These are phyloP conservation scores for Eremomyces bilateralis DNA, from an alignment of 495 filamentous ascomycete species.

Conservation along the genomic window DNA sequence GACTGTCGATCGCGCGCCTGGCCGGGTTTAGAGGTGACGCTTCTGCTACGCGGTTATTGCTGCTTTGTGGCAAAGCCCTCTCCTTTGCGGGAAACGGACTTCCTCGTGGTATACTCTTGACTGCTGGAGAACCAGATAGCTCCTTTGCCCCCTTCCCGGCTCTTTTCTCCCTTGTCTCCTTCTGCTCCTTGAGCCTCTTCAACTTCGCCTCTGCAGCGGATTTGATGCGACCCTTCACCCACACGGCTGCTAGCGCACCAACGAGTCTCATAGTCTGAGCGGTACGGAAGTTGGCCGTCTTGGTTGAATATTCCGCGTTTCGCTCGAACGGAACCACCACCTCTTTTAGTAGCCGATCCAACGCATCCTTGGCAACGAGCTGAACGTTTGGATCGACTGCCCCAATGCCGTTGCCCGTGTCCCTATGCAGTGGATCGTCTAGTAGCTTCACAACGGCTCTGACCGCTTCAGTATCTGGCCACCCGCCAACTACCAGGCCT, in stretches of 20 bases:
- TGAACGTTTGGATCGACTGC: conserved; percentile 12
- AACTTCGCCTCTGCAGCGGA: conserved; percentile 7
- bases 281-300: conserved; percentile 11
- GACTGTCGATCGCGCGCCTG: no score
- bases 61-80: no score
- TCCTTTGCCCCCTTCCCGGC: background rate
- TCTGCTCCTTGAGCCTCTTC: background rate
- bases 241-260: conserved; percentile 5
- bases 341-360: conserved; percentile 8
- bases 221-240: no score
- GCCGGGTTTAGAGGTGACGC: no score
- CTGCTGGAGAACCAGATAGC: background rate
- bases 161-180: background rate
- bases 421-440: conserved; percentile 15
- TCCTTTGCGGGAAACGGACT: background rate
- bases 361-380: conserved; percentile 8
- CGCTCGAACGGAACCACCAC: conserved; percentile 12
- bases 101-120: background rate
- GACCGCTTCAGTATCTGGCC: no score
- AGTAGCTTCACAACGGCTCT: conserved; percentile 12
- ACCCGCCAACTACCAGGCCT: no score
- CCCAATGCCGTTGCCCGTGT: conserved; percentile 12
- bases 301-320: conserved; percentile 15
- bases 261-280: conserved; percentile 18
- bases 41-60: no score